A percentile compares a stretch with the other conserved stretches of the same genome.
Conservation (phyloP, 2,329 filamentous ascomycete species). For the Sclerotinia sclerotiorum region DNA sequence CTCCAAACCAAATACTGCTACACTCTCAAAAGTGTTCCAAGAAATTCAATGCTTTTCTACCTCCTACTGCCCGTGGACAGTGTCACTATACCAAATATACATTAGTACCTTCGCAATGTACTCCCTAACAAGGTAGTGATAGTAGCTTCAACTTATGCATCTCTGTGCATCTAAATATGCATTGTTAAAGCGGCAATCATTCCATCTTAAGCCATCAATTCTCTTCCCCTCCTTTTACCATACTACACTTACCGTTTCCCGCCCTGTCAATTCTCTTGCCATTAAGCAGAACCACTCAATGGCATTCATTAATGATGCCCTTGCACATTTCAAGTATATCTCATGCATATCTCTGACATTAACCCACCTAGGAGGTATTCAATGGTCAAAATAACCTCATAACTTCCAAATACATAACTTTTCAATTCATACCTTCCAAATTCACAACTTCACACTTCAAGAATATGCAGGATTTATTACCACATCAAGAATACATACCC, state of each 20-base stretch:
- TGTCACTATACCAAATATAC: background rate
- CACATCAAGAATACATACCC: too few relatives aligned
- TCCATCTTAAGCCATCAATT: background rate
- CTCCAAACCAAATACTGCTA: background rate
- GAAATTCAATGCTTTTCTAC: background rate
- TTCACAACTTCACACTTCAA: too few relatives aligned
- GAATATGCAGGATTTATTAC: background rate
- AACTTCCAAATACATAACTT: background rate
- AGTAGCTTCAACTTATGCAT: background rate
- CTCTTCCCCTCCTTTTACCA: background rate
- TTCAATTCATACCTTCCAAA: too few relatives aligned
- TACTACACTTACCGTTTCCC: background rate
- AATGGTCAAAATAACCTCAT: too few relatives aligned
- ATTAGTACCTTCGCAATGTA: background rate
- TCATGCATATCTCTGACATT: background rate
- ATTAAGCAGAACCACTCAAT: background rate
- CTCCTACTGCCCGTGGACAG: background rate
- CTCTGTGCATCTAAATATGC: background rate
- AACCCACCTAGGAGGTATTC: too few relatives aligned
- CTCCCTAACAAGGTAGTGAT: background rate
- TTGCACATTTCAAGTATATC: too few relatives aligned
- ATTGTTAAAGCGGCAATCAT: background rate
- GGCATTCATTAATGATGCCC: background rate
- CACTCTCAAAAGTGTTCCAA: too few relatives aligned
- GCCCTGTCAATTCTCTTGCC: background rate